Conservation (phyloP, 495 filamentous ascomycete species). For the Trichoderma parareesei region DNA sequence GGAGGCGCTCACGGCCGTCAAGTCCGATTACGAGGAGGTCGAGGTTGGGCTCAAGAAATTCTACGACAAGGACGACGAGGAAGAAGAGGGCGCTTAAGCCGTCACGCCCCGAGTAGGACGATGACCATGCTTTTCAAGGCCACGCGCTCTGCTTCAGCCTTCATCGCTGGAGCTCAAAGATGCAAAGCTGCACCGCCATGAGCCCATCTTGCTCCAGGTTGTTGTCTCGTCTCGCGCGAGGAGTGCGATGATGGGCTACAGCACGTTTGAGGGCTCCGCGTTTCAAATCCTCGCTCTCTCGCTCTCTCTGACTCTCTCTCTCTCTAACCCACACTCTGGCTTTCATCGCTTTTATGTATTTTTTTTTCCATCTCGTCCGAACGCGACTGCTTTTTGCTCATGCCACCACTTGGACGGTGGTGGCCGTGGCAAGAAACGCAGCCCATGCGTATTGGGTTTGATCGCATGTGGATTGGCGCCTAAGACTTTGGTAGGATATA, state of each 20-base stretch:
- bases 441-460: background rate
- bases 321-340: background rate
- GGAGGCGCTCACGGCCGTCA: conserved; percentile 60
- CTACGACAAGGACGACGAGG: conserved; percentile 35
- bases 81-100: conserved; percentile 4
- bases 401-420: background rate
- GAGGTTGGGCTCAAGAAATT: conserved; percentile 64
- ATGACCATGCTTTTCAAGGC: background rate
- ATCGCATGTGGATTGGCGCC: background rate
- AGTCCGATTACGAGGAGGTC: conserved; percentile 68
- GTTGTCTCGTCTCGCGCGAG: background rate
- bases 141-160: background rate
- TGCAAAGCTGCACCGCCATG: background rate
- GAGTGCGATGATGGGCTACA: background rate
- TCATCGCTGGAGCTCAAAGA: background rate
- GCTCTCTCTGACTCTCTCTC: background rate
- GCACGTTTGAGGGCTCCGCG: background rate
- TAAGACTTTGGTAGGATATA: conserved; percentile 4
- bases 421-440: background rate
- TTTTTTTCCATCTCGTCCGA: background rate
- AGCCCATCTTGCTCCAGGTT: background rate
- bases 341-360: background rate
- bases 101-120: background rate
- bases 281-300: background rate
- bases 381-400: background rate